phyloP scores from a whole-genome alignment of 2,329 filamentous ascomycete genomes.

The Biscogniauxia sp. region DNA sequence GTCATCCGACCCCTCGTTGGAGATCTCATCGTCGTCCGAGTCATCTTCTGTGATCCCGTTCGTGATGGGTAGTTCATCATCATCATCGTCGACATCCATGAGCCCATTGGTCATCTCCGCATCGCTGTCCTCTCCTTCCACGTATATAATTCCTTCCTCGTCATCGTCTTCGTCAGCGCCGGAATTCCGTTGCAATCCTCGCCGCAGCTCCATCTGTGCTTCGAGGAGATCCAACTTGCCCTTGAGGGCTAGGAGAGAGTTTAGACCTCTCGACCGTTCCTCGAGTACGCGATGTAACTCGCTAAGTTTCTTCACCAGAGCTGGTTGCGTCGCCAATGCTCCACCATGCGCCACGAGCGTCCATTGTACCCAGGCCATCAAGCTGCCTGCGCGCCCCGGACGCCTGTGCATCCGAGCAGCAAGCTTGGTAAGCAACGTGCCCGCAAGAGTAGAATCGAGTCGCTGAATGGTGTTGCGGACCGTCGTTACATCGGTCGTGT shows the following conservation, averaged over 20 bases:
- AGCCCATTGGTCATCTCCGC: conserved; percentile 41
- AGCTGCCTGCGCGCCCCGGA: conserved; percentile 82
- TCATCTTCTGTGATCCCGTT: conserved; percentile 55
- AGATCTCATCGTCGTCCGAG: conserved; percentile 58
- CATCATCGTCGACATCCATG: conserved; percentile 56
- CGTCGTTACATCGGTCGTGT: conserved; percentile 70
- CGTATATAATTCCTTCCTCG: conserved; percentile 73
- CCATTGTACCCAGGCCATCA: conserved; percentile 97
- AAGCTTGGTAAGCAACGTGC: conserved; percentile 74
- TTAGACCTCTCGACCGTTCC: conserved; percentile 78
- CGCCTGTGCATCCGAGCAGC: conserved; percentile 83
- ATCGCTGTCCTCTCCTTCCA: conserved; percentile 74
- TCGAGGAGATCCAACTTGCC: conserved; percentile 94
- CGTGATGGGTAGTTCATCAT: conserved; percentile 55
- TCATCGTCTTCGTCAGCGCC: conserved; percentile 53
- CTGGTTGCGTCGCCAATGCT: conserved; percentile 81
- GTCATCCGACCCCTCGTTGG: conserved; percentile 39
- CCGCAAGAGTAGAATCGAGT: conserved; percentile 81
- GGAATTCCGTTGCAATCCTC: conserved; percentile 59
- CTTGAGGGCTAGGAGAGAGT: conserved; percentile 82
- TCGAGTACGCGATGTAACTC: conserved; percentile 84
- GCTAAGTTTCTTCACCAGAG: conserved; percentile 73
- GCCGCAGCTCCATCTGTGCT: conserved; percentile 79
- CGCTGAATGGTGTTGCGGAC: conserved; percentile 88
- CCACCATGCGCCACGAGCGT: conserved; percentile 89